Evolutionary conservation across 139 green algal genomes (phyloP), one percentile per base, ranked within the genome.

Genomic region (Desmodesmus armatus): DNA sequence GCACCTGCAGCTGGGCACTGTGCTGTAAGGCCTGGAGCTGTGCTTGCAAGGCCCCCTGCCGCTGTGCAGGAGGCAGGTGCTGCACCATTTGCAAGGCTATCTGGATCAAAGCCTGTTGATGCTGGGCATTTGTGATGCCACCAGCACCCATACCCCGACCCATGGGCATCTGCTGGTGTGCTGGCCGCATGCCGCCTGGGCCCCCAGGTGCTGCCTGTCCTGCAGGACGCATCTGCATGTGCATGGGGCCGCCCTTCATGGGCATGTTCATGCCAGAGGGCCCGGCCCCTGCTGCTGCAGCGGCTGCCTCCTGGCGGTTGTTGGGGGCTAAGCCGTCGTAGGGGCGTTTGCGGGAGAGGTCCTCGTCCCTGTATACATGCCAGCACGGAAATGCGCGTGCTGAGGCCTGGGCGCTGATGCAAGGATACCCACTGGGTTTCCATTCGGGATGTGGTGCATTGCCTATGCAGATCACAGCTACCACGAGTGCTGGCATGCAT

Each of bases 211-310:
- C 41, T 53, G 82, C 82, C 15, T 49, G 71, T 6, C 39, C 31
- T 58, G 41, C 47, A 39, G 43, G 72, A 3, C 63, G 72, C 44
- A 65, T 41, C n/a, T 27, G 40, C 29, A 79, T 27, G 2, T n/a
- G 25, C 43, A 63, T 39, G 70, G 23, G 49, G 27, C 67, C 51
- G 67, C 70, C 41, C 40, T 21, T 55, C 39, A 23, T 78, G 11
- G 43, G 63, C 63, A 72, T 72, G 63, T 72, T 72, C 35, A 37
- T 35, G 35, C 19, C 17, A 31, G 67, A 5, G 17, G 40, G n/a
- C 43, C n/a, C n/a, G 41, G 72, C 44, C 65, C 19, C 2, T 62
- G 72, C 0, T 80, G 73, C 73, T 80, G 73, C 33, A 29, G 73
- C 33, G 39, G 73, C 49, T 80, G 73, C 37, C 33, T n/a, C n/a